These are phyloP conservation scores for Tuber brumale DNA, from an alignment of 495 filamentous ascomycete species.

Conservation along the genomic window DNA sequence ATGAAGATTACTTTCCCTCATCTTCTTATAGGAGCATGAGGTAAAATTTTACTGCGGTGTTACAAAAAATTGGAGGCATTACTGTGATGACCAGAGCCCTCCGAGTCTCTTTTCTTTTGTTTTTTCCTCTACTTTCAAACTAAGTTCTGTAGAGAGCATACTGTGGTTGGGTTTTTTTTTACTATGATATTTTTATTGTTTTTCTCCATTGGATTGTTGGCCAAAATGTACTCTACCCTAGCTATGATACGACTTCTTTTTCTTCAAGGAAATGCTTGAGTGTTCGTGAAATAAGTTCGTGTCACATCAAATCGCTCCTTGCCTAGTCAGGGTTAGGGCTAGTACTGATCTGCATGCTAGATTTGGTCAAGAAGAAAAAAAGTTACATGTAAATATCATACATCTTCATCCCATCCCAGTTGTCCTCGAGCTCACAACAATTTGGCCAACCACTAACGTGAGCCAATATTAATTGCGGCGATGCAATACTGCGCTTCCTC, in stretches of 20 bases:
- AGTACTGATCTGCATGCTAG: not conserved
- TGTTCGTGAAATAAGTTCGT: not conserved
- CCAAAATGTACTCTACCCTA: not conserved
- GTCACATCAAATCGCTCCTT: not conserved
- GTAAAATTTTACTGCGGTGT: slow-evolving; percentile 1
- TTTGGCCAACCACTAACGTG: not conserved
- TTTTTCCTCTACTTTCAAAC: not conserved
- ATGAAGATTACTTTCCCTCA: slow-evolving; percentile 97
- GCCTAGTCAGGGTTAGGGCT: not conserved
- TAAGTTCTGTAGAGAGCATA: not conserved
- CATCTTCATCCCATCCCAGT: not conserved
- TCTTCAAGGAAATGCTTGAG: not conserved
- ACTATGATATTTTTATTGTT: not conserved
- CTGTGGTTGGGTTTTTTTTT: not conserved
- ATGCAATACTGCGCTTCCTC: slow-evolving; percentile 57
- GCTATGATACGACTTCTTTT: not conserved
- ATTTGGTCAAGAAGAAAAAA: not conserved
- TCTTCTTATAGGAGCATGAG: slow-evolving; percentile 53
- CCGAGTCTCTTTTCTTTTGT: not conserved
- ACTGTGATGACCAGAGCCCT: not conserved
- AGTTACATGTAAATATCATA: not conserved
- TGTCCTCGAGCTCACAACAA: not conserved
- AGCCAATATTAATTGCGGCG: not conserved
- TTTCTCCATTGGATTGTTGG: not conserved
- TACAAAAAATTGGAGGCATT: not conserved